Base-by-base conservation (phyloP, 176 grass and related monocot genomes). In the Alloteropsis semialata region DNA sequence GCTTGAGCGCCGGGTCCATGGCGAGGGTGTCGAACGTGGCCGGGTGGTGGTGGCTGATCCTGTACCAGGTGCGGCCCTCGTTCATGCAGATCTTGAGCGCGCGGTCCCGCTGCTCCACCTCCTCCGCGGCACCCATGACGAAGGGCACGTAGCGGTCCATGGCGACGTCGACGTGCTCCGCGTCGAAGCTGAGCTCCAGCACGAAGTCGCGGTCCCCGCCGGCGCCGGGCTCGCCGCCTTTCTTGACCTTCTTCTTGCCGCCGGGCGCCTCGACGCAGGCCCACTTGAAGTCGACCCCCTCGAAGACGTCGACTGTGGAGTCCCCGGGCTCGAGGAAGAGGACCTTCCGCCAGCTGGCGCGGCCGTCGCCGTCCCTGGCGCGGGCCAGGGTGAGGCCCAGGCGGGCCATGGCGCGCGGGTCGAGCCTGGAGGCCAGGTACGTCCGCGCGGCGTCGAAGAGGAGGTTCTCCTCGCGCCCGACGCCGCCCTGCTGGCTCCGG, bases 71-170 rank as follows among this genome's bases (percentile, higher is more conserved):
- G n/a, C 16, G 1, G 19, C 73, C 39, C 42, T 82, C 72, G 74
- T 72, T 88, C 65, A 83, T 39, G 80, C 38, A 88, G 73, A 88
- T 88, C 80, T 22, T 33, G 19, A 83, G 80, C 42, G 15, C 67
- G 28, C 65, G 44, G 13, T 78, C 44, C 64, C 34, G 64, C 43
- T 29, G 53, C 86, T 7, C 25, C 51, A 11, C 28, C 63, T 71
- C 41, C 32, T 60, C 63, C 24, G 36, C 79, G 8, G 24, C 14
- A 34, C 21, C 36, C 74, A 39, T 64, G 18, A 88, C 17, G 73
- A 55, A 87, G 17, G 85, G 79, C 21, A 87, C 17, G 65, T 88
- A 88, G 65, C 13, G 32, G 61, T 71, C 54, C 41, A 88, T 18
- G 24, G 86, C 73, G 18, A 43, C 38, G 54, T 32, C 39, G 17